phyloP scores from a whole-genome alignment of 371 early-diverging fungal species.

The Dinochytrium kinnereticum region DNA sequence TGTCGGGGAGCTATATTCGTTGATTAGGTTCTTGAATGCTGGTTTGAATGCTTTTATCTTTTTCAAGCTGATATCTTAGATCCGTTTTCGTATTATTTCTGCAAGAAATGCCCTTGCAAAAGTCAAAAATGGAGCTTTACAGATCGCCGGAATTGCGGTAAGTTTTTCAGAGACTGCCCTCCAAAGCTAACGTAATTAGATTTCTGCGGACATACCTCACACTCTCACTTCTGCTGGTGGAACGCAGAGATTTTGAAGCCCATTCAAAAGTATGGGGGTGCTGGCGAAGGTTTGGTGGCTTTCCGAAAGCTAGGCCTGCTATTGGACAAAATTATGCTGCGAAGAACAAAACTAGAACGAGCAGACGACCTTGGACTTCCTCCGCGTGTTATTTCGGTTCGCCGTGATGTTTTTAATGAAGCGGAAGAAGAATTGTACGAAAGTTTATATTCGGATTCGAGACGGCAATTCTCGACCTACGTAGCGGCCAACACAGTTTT shows the following conservation, averaged over 20 bases:
- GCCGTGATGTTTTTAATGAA: constrained; percentile 85
- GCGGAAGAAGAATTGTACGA: constrained; percentile 94
- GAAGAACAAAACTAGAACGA: constrained; percentile 90
- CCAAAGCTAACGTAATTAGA: constrained; percentile 12
- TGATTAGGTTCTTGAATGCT: constrained; percentile 80
- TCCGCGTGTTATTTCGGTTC: constrained; percentile 79
- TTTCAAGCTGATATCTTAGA: constrained; percentile 59
- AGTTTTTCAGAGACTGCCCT: not conserved
- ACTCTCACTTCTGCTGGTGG: constrained; percentile 94
- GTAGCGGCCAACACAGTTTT: constrained; percentile 84
- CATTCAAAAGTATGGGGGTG: constrained; percentile 79
- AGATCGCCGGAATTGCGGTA: constrained; percentile 66
- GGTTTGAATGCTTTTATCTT: constrained; percentile 28
- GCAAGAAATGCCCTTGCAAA: constrained; percentile 85
- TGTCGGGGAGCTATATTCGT: constrained; percentile 89
- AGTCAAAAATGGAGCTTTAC: constrained; percentile 79
- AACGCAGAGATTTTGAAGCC: constrained; percentile 93
- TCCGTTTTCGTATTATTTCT: constrained; percentile 86
- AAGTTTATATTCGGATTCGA: constrained; percentile 79
- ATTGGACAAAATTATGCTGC: constrained; percentile 89
- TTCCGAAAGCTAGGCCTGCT: constrained; percentile 79
- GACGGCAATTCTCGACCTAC: constrained; percentile 83
- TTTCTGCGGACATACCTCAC: constrained; percentile 71
- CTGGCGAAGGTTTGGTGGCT: constrained; percentile 70
- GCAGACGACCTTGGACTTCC: constrained; percentile 94